phyloP scores from a whole-genome alignment of 176 grass and related monocot genomes.

The Carex littledalei region DNA sequence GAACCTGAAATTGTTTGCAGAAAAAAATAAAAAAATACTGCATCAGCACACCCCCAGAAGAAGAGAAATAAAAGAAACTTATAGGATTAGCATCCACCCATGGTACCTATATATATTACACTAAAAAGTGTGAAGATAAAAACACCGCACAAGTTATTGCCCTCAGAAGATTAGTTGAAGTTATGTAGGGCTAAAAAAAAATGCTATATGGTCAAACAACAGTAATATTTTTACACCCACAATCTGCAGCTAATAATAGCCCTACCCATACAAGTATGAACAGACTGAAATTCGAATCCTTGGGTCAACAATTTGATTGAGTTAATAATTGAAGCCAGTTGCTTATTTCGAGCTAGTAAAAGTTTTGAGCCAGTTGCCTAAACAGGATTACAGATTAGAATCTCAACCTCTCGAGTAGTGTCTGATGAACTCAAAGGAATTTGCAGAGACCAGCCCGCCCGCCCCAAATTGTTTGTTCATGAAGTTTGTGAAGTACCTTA shows the following conservation, averaged over 20 bases:
- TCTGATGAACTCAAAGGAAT: background rate
- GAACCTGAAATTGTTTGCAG: slow-evolving; percentile 16
- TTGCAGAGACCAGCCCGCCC: background rate
- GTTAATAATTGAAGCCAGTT: background rate
- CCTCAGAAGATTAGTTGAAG: background rate
- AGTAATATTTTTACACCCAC: background rate
- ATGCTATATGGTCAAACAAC: background rate
- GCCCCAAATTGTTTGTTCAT: background rate
- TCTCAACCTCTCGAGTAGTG: background rate
- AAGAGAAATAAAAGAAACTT: background rate
- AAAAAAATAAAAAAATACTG: background rate
- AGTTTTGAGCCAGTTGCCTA: background rate
- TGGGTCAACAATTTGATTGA: background rate
- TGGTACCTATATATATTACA: background rate
- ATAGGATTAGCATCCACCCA: background rate
- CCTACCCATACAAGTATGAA: background rate
- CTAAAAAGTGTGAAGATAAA: background rate
- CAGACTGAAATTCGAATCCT: background rate
- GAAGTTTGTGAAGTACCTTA: background rate
- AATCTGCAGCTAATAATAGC: background rate
- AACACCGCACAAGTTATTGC: background rate
- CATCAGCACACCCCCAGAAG: background rate
- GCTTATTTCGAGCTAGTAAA: background rate
- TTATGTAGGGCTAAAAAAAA: background rate
- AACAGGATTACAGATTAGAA: background rate